Base-by-base conservation (phyloP, 148 eudicot species). In the Arbutus unedo region DNA sequence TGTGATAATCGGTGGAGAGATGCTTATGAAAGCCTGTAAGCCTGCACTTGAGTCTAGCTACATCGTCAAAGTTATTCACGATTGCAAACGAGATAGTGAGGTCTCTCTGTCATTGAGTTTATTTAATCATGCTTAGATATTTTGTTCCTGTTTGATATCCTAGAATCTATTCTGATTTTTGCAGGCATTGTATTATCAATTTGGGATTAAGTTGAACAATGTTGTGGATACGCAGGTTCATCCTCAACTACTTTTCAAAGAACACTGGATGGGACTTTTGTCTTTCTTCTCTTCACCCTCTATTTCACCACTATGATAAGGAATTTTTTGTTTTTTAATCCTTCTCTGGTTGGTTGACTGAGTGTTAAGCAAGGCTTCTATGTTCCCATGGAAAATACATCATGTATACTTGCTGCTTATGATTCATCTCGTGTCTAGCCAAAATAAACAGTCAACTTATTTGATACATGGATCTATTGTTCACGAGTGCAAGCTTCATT, bases 71-170 rank as follows among this genome's bases (percentile, higher is more conserved):
- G 98, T 95, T 44, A 93, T 95, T 82, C 98, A 95, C 81, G 97
- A 95, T 88, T 95, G 98, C 95, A 95, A 95, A 89, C 91, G 98
- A 74, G 98, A 95, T 86, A 93, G 97, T 85, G 98, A 95, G 98
- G 98, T 95, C 87, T 84, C 85, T 89, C 10, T 76, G 60, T 31
- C 38, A 81, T 80, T 84, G 75, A 74, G 79, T 68, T 80, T 44
- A 53, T 83, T 16, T 71, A 45, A 47, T 50, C 41, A 70, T 57
- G 43, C 15, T 7, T 80, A 5, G 25, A 45, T 15, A 49, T 64
- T 45, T 31, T 50, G 45, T 48, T 23, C 74, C 76, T 71, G 68
- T 68, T 81, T 45, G 43, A 43, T 59, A 13, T 67, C 56, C 56
- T 62, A 47, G n/a, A 45, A 56, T 55, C 49, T 81, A 47, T 55